Evolutionary conservation across 345 rosid genomes (phyloP).

Genomic region (Salix dunnii): DNA sequence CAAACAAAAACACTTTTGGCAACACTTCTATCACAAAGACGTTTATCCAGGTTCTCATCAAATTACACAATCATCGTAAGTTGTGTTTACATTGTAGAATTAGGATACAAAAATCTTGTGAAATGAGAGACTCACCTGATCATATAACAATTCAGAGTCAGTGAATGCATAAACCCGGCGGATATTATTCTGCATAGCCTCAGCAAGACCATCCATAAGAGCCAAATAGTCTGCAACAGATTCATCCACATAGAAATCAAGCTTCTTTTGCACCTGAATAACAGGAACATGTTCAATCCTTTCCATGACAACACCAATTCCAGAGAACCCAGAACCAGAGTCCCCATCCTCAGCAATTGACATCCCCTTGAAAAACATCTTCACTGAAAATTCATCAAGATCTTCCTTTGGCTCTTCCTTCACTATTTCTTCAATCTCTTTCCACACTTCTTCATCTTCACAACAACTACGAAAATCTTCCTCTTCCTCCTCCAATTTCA

Average conservation of each 20-base stretch:
- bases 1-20: not conserved
- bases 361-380: slow-evolving; percentile 80
- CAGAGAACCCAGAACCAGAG: slow-evolving; percentile 57
- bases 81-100: not conserved
- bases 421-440: slow-evolving; percentile 54
- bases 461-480: slow-evolving; percentile 94
- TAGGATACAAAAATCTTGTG: not conserved
- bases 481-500: slow-evolving; percentile 59
- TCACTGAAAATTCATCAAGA: slow-evolving; percentile 71
- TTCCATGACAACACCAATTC: slow-evolving; percentile 87
- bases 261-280: slow-evolving; percentile 86
- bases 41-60: not conserved
- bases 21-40: not conserved
- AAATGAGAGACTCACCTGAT: slow-evolving; percentile 52
- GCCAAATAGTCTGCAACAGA: slow-evolving; percentile 84
- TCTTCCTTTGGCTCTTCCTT: slow-evolving; percentile 41
- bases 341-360: slow-evolving; percentile 58
- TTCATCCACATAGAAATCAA: slow-evolving; percentile 75
- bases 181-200: slow-evolving; percentile 58
- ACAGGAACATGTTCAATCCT: slow-evolving; percentile 44
- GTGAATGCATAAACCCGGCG: slow-evolving; percentile 67
- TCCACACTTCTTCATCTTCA: slow-evolving; percentile 89
- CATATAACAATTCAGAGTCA: slow-evolving; percentile 57
- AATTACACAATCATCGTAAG: not conserved
- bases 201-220: slow-evolving; percentile 75